Conservation (phyloP, 192 early-diverging fungal genomes). For the Phlyctochytrium bullatum region DNA sequence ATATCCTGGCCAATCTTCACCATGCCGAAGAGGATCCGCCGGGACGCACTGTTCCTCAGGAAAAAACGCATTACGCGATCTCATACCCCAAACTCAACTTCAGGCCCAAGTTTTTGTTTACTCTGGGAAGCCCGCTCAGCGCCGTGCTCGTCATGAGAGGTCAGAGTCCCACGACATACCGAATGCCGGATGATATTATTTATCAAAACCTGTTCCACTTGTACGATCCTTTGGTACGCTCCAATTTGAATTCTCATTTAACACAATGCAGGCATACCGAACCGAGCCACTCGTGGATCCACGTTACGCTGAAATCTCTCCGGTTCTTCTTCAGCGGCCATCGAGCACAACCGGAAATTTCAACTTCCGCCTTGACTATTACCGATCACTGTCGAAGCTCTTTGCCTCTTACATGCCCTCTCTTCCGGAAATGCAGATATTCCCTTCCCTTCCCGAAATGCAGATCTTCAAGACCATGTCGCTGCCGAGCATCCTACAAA, state of each 20-base stretch:
- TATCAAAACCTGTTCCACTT: conserved; percentile 51
- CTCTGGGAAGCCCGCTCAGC: conserved; percentile 44
- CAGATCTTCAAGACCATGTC: not conserved
- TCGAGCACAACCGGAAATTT: conserved; percentile 17
- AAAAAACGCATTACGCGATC: conserved; percentile 36
- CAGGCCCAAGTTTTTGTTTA: conserved; percentile 38
- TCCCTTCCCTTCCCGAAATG: conserved; percentile 11
- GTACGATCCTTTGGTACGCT: conserved; percentile 44
- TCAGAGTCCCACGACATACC: conserved; percentile 24
- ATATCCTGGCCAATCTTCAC: conserved; percentile 35
- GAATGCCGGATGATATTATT: conserved; percentile 26
- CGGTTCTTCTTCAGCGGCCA: conserved; percentile 43
- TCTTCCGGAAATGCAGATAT: conserved; percentile 3
- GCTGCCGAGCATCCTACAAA: not conserved
- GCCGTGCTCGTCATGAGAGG: conserved; percentile 50
- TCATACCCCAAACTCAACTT: conserved; percentile 44
- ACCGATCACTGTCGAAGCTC: conserved; percentile 29
- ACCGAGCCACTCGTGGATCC: conserved; percentile 44
- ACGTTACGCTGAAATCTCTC: conserved; percentile 40
- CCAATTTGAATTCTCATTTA: not conserved
- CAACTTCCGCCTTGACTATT: conserved; percentile 35
- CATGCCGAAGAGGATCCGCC: not conserved
- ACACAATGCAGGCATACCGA: conserved; percentile 34
- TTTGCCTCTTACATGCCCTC: conserved; percentile 39
- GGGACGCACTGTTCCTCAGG: conserved; percentile 4